Base-by-base conservation (phyloP, 2,329 filamentous ascomycete species). In the Fusarium staphyleae region DNA sequence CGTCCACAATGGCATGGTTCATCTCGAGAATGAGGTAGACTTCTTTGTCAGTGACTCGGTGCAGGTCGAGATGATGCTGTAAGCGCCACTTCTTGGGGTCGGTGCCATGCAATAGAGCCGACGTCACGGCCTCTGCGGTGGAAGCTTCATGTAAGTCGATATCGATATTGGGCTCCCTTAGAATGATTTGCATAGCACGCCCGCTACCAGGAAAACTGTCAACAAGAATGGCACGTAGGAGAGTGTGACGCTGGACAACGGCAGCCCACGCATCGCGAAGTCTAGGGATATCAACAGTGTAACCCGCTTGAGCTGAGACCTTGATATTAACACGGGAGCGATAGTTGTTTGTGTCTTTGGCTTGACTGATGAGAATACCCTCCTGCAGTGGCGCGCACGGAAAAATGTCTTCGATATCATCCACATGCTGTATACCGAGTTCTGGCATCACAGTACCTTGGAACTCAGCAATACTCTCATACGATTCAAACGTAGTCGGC, bases 1-100 rank as follows among this genome's bases (percentile, higher is more conserved):
- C 71, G 11, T 74, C 72, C 3, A 67, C 62, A 13, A 73, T 52
- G 1, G 64, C 63, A 41, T 74, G 72, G 40, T 66, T 73, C 34
- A 74, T 66, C 14, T 74, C 72, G 5, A 75, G 48, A 6, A 61
- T 33, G 11, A 64, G 41, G 62, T 53, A 40, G 12, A 35, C 36
- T 33, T 37, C 51, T 18, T 9, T 60, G 45, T 30, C 28, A 5
- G 30, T 19, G 0, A 48, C 16, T 15, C 52, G 30, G 35, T 44
- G 48, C 14, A 68, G 52, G 12, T 50, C 51, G 9, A 67, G 40
- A 15, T 54, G 49, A 18, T 62, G 52, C 28, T 56, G 46, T 1
- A 50, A 30, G 1, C 18, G 36, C 8, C 48, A 15, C 19, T 53
- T 42, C 1, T 22, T 7, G 22, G 42, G 49, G 14, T 19, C 35